Percentiles rank a stretch among this genome's conserved stretches.
phyloP scores from a whole-genome alignment of 495 filamentous ascomycete species.

The Collariella sp. region DNA sequence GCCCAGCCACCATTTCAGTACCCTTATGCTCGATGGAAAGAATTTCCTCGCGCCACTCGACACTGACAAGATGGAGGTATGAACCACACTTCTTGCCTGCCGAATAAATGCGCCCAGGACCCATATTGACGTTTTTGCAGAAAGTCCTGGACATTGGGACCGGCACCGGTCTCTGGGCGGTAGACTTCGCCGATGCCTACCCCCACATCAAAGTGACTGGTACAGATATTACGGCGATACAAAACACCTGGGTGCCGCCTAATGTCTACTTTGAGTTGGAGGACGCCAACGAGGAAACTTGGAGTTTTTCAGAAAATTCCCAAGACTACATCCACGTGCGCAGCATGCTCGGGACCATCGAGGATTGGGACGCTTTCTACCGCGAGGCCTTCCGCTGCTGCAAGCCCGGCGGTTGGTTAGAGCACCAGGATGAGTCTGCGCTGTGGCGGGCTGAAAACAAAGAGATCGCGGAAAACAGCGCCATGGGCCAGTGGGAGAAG shows the following conservation, averaged over 20 bases:
- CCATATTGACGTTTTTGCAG: neutral
- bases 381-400: constrained; percentile 27
- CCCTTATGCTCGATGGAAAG: constrained; percentile 1
- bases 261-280: no score
- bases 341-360: neutral
- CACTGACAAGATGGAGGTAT: constrained; percentile 7
- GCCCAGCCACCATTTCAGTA: neutral
- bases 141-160: constrained; percentile 51
- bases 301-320: constrained; percentile 43
- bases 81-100: neutral
- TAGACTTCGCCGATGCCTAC: constrained; percentile 43
- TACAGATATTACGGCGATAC: no score
- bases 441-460: neutral
- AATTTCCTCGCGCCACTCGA: constrained; percentile 11
- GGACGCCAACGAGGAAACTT: neutral
- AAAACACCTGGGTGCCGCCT: no score
- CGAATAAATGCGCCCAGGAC: neutral
- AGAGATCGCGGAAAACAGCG: neutral
- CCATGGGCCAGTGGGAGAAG: neutral
- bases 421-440: neutral
- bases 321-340: constrained; percentile 32
- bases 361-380: constrained; percentile 44
- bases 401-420: constrained; percentile 40
- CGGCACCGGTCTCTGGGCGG: constrained; percentile 55
- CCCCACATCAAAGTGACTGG: constrained; percentile 39